These are phyloP conservation scores for Dothideomycetidae sp. DNA, from an alignment of 2,329 filamentous ascomycete species.

Conservation along the genomic window DNA sequence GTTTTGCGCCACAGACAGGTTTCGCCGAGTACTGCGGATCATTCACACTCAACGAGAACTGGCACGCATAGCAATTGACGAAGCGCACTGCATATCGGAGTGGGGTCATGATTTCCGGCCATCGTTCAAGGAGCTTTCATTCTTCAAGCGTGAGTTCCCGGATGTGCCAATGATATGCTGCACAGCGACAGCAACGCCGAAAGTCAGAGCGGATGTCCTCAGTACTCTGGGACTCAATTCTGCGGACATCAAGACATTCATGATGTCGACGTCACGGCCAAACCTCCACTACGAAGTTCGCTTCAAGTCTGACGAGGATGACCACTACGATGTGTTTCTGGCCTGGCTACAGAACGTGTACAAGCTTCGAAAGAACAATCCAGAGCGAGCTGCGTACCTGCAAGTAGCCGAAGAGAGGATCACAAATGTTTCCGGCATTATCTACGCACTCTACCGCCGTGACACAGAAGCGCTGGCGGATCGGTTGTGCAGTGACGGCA, in stretches of 20 bases:
- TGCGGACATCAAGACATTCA: slow-evolving; percentile 54
- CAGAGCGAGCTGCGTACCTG: slow-evolving; percentile 45
- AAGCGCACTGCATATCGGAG: slow-evolving; percentile 94
- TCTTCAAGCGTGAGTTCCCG: slow-evolving; percentile 71
- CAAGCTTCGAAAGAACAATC: slow-evolving; percentile 46
- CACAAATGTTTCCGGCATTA: slow-evolving; percentile 59
- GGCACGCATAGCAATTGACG: slow-evolving; percentile 78
- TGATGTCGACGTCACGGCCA: slow-evolving; percentile 67
- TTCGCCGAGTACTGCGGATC: slow-evolving; percentile 57
- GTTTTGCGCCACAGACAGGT: slow-evolving; percentile 61
- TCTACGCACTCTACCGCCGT: slow-evolving; percentile 61
- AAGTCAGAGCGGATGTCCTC: slow-evolving; percentile 72
- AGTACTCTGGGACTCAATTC: slow-evolving; percentile 54
- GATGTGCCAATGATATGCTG: slow-evolving; percentile 83
- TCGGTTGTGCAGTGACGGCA: slow-evolving; percentile 50
- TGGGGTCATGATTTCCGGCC: slow-evolving; percentile 97
- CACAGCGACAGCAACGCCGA: slow-evolving; percentile 75
- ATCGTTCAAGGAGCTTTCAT: slow-evolving; percentile 73
- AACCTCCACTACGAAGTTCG: slow-evolving; percentile 87
- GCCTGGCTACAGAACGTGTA: slow-evolving; percentile 64
- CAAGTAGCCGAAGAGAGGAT: slow-evolving; percentile 35
- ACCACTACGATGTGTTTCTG: slow-evolving; percentile 61
- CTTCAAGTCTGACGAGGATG: slow-evolving; percentile 62
- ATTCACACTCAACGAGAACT: slow-evolving; percentile 72
- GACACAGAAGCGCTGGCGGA: slow-evolving; percentile 60